These are phyloP conservation scores for Castanopsis chinensis DNA, from an alignment of 306 rosid genomes.

Conservation along the genomic window DNA sequence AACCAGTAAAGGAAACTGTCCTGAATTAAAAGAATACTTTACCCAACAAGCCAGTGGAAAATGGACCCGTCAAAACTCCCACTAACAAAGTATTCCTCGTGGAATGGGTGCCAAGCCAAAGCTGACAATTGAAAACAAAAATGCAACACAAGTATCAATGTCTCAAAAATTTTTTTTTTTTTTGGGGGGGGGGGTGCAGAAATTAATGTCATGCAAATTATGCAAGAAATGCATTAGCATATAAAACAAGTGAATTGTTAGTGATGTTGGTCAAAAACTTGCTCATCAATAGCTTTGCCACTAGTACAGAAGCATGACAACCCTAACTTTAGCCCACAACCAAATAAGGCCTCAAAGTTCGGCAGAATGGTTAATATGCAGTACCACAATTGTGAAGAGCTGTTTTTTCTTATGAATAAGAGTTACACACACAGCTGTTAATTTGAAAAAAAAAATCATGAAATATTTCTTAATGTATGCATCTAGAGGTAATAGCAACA, in stretches of 20 bases:
- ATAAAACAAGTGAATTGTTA: background rate
- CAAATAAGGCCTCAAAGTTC: background rate
- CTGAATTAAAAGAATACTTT: conserved; percentile 23
- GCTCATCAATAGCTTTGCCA: background rate
- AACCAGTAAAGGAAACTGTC: conserved; percentile 12
- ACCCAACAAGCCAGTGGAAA: conserved; percentile 99
- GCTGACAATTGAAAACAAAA: conserved; percentile 51
- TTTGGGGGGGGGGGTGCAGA: too few relatives aligned
- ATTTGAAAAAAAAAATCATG: too few relatives aligned
- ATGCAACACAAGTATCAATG: conserved; percentile 20
- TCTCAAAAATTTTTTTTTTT: background rate
- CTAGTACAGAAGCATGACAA: background rate
- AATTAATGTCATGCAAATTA: background rate
- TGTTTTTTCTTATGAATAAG: too few relatives aligned
- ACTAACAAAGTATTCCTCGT: conserved; percentile 97
- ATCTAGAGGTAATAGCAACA: too few relatives aligned
- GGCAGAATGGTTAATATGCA: background rate
- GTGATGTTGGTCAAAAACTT: background rate
- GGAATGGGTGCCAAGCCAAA: conserved; percentile 99
- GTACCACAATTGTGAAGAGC: too few relatives aligned
- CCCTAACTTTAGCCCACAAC: background rate
- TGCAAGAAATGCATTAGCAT: conserved; percentile 20
- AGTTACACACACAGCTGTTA: too few relatives aligned
- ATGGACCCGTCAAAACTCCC: conserved; percentile 98
- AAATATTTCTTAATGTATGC: too few relatives aligned